Evolutionary conservation across 1,139 yeast genomes (phyloP).

Genomic region (Sugiyamaella castrensis): DNA sequence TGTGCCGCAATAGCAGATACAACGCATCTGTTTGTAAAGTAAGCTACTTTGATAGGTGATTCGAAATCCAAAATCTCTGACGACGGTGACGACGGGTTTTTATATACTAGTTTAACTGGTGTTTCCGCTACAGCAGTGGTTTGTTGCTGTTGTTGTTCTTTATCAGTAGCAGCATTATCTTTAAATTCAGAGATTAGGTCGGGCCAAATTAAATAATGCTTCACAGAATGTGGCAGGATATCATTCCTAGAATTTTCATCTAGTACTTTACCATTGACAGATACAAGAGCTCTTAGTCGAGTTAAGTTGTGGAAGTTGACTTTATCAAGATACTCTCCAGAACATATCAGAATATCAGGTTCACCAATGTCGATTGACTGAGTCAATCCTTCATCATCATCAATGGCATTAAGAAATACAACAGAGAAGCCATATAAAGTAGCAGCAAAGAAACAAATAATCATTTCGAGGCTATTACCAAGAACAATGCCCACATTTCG

Average conservation of each 20-base stretch:
- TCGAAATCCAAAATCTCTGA: constrained; percentile 1
- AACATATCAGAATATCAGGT: constrained; percentile 8
- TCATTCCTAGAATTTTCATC: neutral
- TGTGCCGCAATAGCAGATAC: constrained; percentile 39
- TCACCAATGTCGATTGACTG: constrained; percentile 6
- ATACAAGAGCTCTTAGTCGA: neutral
- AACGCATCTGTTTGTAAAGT: constrained; percentile 29
- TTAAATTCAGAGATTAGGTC: constrained; percentile 8
- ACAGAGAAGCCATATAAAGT: constrained; percentile 12
- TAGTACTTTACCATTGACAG: constrained; percentile 11
- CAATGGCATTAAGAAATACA: constrained; percentile 8
- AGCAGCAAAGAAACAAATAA: constrained; percentile 19
- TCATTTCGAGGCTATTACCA: constrained; percentile 28
- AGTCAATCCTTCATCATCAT: constrained; percentile 9
- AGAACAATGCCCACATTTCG: constrained; percentile 26
- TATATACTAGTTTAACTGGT: constrained; percentile 14
- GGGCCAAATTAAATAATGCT: constrained; percentile 9
- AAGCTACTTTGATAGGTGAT: constrained; percentile 15
- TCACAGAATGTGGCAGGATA: neutral
- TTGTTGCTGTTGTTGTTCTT: neutral
- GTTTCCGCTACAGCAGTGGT: neutral
- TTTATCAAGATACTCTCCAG: constrained; percentile 11
- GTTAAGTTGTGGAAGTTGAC: neutral
- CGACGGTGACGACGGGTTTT: neutral
- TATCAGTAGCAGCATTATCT: neutral